These are phyloP conservation scores for Arthrobotrys musiformis DNA, from an alignment of 2,329 filamentous ascomycete species.

Conservation along the genomic window DNA sequence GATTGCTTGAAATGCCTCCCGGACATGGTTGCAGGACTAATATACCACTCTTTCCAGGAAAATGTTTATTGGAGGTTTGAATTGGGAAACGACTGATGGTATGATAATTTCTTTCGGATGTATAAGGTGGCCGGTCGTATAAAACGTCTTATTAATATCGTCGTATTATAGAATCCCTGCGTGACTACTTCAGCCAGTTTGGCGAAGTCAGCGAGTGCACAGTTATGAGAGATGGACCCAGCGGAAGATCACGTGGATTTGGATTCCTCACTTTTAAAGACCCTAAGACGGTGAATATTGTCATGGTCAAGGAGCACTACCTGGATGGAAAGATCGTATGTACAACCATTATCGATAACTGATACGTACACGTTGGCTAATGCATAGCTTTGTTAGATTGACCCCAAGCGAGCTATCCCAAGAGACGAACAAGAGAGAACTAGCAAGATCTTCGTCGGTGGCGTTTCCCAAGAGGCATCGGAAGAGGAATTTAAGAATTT, in stretches of 20 bases:
- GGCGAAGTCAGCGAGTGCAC: slow-evolving; percentile 98
- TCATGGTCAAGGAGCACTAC: slow-evolving; percentile 99
- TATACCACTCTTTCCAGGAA: slow-evolving; percentile 72
- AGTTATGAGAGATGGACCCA: slow-evolving; percentile 97
- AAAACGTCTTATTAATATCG: background rate
- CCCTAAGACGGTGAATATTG: slow-evolving; percentile 95
- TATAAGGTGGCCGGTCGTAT: background rate
- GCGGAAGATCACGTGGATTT: slow-evolving; percentile 92
- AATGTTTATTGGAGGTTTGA: slow-evolving; percentile 99
- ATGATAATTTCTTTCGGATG: slow-evolving; percentile 66
- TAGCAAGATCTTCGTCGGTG: slow-evolving; percentile 97
- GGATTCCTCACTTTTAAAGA: slow-evolving; percentile 98
- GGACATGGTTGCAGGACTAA: slow-evolving; percentile 26
- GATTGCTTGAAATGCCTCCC: background rate
- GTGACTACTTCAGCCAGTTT: slow-evolving; percentile 97
- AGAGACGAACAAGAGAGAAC: slow-evolving; percentile 98
- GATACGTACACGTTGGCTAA: slow-evolving; percentile 16
- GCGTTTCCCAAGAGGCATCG: slow-evolving; percentile 95
- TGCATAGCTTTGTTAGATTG: slow-evolving; percentile 73
- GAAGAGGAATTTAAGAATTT: slow-evolving; percentile 97
- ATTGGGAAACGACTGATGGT: slow-evolving; percentile 99
- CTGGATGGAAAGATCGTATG: slow-evolving; percentile 97
- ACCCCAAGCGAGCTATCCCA: slow-evolving; percentile 96
- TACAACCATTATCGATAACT: slow-evolving; percentile 57
- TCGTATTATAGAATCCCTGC: slow-evolving; percentile 79